phyloP scores from a whole-genome alignment of 306 rosid species.

The Sindora glabra region DNA sequence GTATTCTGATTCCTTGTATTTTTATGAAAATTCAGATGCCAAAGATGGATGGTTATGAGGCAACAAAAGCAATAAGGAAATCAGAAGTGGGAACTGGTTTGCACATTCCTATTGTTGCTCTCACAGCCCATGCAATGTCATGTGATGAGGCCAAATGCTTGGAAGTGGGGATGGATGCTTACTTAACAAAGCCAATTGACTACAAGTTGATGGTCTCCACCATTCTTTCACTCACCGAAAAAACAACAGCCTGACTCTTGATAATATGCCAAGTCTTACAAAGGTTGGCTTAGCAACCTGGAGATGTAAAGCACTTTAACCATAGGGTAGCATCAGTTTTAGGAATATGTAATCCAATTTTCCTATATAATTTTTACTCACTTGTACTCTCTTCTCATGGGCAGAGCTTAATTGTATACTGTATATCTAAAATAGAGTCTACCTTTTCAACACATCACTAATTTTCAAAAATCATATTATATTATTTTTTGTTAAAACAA shows the following conservation, averaged over 20 bases:
- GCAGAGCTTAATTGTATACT: too few relatives aligned
- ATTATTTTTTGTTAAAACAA: too few relatives aligned
- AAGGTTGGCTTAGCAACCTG: too few relatives aligned
- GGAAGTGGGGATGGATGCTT: conserved; percentile 99
- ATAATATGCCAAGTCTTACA: too few relatives aligned
- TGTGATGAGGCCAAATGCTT: conserved; percentile 96
- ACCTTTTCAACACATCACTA: too few relatives aligned
- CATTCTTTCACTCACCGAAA: conserved; percentile 81
- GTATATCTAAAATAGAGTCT: too few relatives aligned
- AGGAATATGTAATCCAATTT: too few relatives aligned
- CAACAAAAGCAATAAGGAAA: conserved; percentile 89
- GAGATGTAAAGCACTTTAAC: too few relatives aligned
- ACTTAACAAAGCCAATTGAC: conserved; percentile 93
- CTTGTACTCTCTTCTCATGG: too few relatives aligned
- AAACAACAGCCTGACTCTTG: conserved; percentile 26
- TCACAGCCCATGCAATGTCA: conserved; percentile 99
- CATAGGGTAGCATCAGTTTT: too few relatives aligned
- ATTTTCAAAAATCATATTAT: too few relatives aligned
- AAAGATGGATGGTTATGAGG: conserved; percentile 97
- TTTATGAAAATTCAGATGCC: conserved; percentile 73
- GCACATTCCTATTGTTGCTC: conserved; percentile 91
- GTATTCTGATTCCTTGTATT: conserved; percentile 2
- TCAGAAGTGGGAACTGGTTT: conserved; percentile 56
- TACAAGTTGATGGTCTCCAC: conserved; percentile 92
- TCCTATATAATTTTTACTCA: too few relatives aligned